A percentile compares a stretch with the other conserved stretches of the same genome.
These are phyloP conservation scores for Nemania sp. DNA, from an alignment of 2,329 filamentous ascomycete genomes.

Conservation along the genomic window DNA sequence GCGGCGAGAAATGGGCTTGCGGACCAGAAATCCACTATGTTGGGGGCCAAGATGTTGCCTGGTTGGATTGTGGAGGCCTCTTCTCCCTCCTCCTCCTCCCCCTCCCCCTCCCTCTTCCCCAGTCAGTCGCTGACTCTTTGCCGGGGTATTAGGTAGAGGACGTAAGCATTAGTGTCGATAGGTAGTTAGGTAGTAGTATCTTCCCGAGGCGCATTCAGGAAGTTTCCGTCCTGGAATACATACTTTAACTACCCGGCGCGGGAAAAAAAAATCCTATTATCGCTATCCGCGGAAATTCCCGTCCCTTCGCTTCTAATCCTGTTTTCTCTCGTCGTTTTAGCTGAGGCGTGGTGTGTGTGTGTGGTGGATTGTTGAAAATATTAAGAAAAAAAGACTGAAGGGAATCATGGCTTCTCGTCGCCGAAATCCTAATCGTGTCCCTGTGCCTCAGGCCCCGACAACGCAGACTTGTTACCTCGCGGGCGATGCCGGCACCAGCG, in stretches of 20 bases:
- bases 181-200: too few relatives aligned
- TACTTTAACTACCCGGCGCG: too few relatives aligned
- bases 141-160: background rate
- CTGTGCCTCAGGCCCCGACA: background rate
- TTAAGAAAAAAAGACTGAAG: background rate
- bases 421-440: background rate
- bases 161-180: too few relatives aligned
- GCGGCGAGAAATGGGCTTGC: background rate
- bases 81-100: background rate
- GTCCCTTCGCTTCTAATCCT: background rate
- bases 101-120: background rate
- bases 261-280: too few relatives aligned
- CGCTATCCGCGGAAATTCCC: background rate
- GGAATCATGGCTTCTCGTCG: constrained; percentile 8
- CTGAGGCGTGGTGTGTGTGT: background rate
- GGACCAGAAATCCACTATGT: constrained; percentile 11
- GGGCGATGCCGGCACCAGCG: background rate
- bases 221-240: too few relatives aligned
- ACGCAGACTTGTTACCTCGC: background rate
- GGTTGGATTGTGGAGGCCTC: constrained; percentile 15
- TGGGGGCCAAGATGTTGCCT: constrained; percentile 23
- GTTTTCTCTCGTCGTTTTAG: background rate
- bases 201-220: too few relatives aligned
- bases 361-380: too few relatives aligned
- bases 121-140: background rate